phyloP scores from a whole-genome alignment of 208 protist genomes.

The Acanthamoeba healyi region DNA sequence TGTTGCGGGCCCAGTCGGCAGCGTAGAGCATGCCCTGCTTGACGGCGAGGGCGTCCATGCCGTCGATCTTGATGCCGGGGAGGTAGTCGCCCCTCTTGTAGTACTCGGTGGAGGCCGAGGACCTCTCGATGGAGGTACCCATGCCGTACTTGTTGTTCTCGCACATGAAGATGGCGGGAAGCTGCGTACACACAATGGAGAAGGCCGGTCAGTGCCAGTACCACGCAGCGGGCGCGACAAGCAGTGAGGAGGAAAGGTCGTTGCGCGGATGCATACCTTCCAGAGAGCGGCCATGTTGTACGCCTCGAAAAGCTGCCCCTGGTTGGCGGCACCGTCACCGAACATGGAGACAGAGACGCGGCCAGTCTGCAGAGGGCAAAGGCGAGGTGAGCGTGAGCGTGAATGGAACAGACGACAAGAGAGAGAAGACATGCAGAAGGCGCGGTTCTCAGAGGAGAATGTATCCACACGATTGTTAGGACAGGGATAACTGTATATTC shows the following conservation, averaged over 20 bases:
- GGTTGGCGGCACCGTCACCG: slow-evolving; percentile 98
- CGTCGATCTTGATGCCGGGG: slow-evolving; percentile 96
- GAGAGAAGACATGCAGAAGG: background rate
- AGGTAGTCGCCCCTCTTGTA: slow-evolving; percentile 98
- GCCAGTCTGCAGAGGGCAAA: slow-evolving; percentile 88
- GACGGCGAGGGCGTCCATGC: slow-evolving; percentile 98
- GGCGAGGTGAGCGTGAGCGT: background rate
- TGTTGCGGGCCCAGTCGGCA: slow-evolving; percentile 60
- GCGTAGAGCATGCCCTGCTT: slow-evolving; percentile 93
- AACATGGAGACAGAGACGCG: slow-evolving; percentile 95
- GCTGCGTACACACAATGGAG: slow-evolving; percentile 6
- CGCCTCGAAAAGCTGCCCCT: slow-evolving; percentile 98
- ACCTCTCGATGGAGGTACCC: slow-evolving; percentile 96
- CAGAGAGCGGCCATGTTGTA: slow-evolving; percentile 98
- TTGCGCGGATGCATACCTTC: slow-evolving; percentile 84
- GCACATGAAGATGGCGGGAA: slow-evolving; percentile 96
- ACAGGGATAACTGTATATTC: slow-evolving; percentile 35
- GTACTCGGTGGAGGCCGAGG: slow-evolving; percentile 94
- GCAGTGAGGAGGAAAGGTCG: background rate
- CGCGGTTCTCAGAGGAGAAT: background rate
- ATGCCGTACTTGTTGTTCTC: slow-evolving; percentile 99
- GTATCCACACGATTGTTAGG: background rate
- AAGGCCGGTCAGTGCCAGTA: too few species aligned
- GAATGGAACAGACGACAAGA: background rate
- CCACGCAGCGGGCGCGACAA: too few species aligned